phyloP scores from a whole-genome alignment of 805 yeast species.

The Vanderwaltozyma tropicalis region DNA sequence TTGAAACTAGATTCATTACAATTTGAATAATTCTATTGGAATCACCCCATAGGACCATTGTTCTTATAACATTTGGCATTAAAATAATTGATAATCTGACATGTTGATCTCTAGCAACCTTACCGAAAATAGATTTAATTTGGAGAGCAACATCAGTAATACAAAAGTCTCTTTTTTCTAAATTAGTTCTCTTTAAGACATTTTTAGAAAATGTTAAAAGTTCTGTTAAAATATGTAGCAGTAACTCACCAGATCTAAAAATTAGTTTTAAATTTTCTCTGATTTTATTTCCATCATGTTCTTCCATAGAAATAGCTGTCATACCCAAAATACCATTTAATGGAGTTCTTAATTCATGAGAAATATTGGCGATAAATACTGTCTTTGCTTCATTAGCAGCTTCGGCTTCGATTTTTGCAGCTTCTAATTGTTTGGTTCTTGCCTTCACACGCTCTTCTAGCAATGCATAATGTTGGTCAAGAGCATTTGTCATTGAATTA shows the following conservation, averaged over 20 bases:
- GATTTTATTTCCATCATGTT: slow-evolving; percentile 54
- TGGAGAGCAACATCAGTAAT: slow-evolving; percentile 76
- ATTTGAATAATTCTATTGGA: slow-evolving; percentile 84
- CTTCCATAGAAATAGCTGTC: slow-evolving; percentile 91
- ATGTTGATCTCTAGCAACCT: slow-evolving; percentile 65
- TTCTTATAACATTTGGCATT: slow-evolving; percentile 49
- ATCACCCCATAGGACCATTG: slow-evolving; percentile 72
- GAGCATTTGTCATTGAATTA: slow-evolving; percentile 81
- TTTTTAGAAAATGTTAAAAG: slow-evolving; percentile 79
- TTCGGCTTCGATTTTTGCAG: slow-evolving; percentile 82
- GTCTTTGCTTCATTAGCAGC: slow-evolving; percentile 96
- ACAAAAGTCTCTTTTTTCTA: slow-evolving; percentile 75
- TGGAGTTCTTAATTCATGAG: slow-evolving; percentile 92
- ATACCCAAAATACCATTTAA: slow-evolving; percentile 92
- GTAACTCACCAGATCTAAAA: slow-evolving; percentile 82
- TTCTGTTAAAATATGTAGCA: slow-evolving; percentile 83
- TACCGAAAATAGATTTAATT: slow-evolving; percentile 73
- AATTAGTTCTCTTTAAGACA: slow-evolving; percentile 69
- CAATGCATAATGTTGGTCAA: slow-evolving; percentile 72
- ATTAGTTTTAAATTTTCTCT: slow-evolving; percentile 74
- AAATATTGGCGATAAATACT: slow-evolving; percentile 81
- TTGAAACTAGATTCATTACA: slow-evolving; percentile 84
- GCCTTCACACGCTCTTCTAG: slow-evolving; percentile 81
- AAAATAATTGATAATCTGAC: slow-evolving; percentile 54
- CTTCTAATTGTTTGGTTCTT: slow-evolving; percentile 80